A percentile compares a stretch with the other conserved stretches of the same genome.
These are phyloP conservation scores for Umbelopsis isabellina DNA, from an alignment of 192 early-diverging fungal species.

Conservation along the genomic window DNA sequence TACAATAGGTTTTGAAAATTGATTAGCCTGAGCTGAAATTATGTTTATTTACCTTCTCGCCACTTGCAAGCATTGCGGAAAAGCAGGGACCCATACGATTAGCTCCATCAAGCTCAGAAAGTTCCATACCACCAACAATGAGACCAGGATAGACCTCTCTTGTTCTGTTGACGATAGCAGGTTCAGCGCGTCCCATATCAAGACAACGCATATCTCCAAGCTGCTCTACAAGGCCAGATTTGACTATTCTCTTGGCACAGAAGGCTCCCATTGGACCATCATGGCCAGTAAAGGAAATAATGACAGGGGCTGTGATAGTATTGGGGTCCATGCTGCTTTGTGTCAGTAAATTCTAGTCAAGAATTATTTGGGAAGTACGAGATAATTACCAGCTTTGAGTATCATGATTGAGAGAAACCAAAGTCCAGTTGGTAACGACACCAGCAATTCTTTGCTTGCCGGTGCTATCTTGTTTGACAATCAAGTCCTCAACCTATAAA, in stretches of 20 bases:
- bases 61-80: constrained; percentile 68
- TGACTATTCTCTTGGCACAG: constrained; percentile 65
- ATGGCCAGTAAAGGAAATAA: constrained; percentile 69
- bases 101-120: constrained; percentile 69
- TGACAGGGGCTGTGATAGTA: constrained; percentile 64
- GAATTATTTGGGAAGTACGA: not conserved
- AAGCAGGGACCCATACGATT: constrained; percentile 66
- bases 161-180: constrained; percentile 65
- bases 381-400: constrained; percentile 36
- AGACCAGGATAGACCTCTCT: constrained; percentile 71
- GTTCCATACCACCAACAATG: constrained; percentile 75
- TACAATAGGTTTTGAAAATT: not conserved
- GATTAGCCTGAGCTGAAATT: too few relatives aligned
- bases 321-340: constrained; percentile 75
- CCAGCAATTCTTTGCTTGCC: constrained; percentile 58
- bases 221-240: constrained; percentile 58
- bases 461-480: constrained; percentile 50
- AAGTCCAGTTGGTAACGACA: constrained; percentile 78
- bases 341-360: not conserved
- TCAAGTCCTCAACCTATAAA: constrained; percentile 60
- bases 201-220: constrained; percentile 65
- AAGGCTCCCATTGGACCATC: constrained; percentile 74
- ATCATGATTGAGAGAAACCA: constrained; percentile 62
- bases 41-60: constrained; percentile 53
- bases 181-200: constrained; percentile 73